phyloP scores from a whole-genome alignment of 2,329 filamentous ascomycete species.

The Clarireedia paspali region DNA sequence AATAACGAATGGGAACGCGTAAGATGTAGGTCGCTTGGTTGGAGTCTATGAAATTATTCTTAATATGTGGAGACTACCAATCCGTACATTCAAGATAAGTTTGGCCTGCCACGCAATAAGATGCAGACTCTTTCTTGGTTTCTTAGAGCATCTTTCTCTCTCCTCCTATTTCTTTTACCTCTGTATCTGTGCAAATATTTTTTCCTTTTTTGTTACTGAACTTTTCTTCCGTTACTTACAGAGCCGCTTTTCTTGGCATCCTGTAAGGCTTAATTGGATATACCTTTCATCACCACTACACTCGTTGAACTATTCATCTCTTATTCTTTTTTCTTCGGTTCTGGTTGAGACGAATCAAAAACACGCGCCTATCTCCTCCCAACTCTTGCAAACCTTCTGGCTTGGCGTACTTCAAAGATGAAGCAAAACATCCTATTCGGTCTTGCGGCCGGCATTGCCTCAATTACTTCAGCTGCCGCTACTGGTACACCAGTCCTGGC shows the following conservation, averaged over 20 bases:
- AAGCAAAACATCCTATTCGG: constrained; percentile 1
- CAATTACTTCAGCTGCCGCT: constrained; percentile 9
- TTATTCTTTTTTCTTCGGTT: background rate
- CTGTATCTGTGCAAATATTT: background rate
- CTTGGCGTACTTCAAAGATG: constrained; percentile 4
- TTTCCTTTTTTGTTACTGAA: background rate
- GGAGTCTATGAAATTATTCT: background rate
- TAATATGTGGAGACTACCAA: background rate
- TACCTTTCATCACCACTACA: background rate
- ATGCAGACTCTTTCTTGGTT: background rate
- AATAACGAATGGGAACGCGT: background rate
- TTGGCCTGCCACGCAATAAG: constrained; percentile 2
- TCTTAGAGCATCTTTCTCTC: background rate
- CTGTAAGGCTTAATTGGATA: background rate
- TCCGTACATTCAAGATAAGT: constrained; percentile 1
- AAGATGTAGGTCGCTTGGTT: background rate
- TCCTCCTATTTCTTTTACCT: background rate
- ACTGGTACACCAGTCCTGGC: constrained; percentile 16
- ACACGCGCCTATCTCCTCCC: background rate
- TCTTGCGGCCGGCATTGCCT: constrained; percentile 1
- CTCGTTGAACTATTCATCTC: background rate
- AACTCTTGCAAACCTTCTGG: background rate
- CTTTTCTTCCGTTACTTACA: background rate
- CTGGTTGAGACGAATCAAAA: background rate
- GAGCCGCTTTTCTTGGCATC: constrained; percentile 1